These are phyloP conservation scores for Coemansia sp. DNA, from an alignment of 192 early-diverging fungal genomes.

Conservation along the genomic window DNA sequence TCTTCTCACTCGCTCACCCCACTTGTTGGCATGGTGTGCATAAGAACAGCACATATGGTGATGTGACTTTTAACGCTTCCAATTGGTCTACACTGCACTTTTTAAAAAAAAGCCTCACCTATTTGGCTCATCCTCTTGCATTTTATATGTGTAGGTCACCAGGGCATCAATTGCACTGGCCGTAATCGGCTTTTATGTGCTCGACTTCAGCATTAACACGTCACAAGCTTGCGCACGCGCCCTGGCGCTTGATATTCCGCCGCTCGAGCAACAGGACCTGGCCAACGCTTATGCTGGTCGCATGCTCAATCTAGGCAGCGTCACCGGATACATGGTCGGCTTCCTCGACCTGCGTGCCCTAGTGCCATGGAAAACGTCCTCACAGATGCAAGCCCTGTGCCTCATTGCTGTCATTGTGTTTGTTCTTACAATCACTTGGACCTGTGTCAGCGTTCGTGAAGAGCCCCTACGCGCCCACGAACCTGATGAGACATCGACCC, in stretches of 20 bases:
- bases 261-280: constrained; percentile 74
- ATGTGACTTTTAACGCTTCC: neutral
- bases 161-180: constrained; percentile 64
- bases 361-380: constrained; percentile 63
- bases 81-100: neutral
- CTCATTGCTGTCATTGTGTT: constrained; percentile 73
- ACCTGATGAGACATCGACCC: neutral
- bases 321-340: constrained; percentile 84
- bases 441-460: constrained; percentile 66
- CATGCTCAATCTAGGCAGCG: constrained; percentile 85
- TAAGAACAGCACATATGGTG: neutral
- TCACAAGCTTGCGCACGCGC: constrained; percentile 83
- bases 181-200: constrained; percentile 82
- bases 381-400: constrained; percentile 83
- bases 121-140: constrained; percentile 1
- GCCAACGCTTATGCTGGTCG: constrained; percentile 83
- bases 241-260: constrained; percentile 81
- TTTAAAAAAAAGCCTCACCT: neutral
- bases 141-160: constrained; percentile 32
- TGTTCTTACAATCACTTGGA: constrained; percentile 54
- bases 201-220: constrained; percentile 93
- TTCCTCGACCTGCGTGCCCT: constrained; percentile 69
- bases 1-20: neutral
- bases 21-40: neutral
- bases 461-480: constrained; percentile 14